Conservation (phyloP, 139 green algal genomes). For the Mesotaenium endlicherianum region DNA sequence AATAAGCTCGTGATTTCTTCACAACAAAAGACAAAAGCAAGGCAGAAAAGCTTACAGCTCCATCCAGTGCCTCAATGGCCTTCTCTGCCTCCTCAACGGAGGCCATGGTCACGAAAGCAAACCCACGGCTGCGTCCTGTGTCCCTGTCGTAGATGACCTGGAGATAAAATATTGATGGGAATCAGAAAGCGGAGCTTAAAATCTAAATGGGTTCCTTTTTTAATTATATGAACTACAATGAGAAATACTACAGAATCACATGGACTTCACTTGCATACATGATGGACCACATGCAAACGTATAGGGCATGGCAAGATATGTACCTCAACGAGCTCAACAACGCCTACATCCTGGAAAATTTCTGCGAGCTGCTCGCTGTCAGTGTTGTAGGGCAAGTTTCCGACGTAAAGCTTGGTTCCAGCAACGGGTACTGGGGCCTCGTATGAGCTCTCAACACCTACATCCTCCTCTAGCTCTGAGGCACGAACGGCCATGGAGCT, state of each 20-base stretch:
- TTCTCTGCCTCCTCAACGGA: constrained; percentile 37
- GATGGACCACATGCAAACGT: no score
- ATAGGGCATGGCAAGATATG: neutral
- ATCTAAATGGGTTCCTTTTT: no score
- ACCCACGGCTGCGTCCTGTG: constrained; percentile 67
- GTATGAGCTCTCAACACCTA: neutral
- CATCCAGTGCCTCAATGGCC: constrained; percentile 41
- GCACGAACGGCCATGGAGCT: neutral
- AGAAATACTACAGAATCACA: no score
- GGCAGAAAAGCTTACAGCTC: constrained; percentile 25
- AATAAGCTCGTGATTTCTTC: no score
- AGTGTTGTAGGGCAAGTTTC: constrained; percentile 67
- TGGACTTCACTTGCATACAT: no score
- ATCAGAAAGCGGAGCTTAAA: no score
- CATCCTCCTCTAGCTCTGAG: constrained; percentile 2
- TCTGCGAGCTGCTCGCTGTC: constrained; percentile 57
- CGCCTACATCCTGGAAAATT: constrained; percentile 60
- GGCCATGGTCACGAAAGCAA: constrained; percentile 74
- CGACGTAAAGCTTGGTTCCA: constrained; percentile 60
- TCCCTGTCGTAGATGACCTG: constrained; percentile 64
- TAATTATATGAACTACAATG: no score
- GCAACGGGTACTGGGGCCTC: neutral
- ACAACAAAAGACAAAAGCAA: no score
- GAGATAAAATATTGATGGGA: neutral
- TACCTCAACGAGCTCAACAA: constrained; percentile 47